Percentiles rank a stretch among this genome's conserved stretches.
Evolutionary conservation across 1,284 basidiomycete genomes (phyloP).

Genomic region (Ceratobasidium sp.): DNA sequence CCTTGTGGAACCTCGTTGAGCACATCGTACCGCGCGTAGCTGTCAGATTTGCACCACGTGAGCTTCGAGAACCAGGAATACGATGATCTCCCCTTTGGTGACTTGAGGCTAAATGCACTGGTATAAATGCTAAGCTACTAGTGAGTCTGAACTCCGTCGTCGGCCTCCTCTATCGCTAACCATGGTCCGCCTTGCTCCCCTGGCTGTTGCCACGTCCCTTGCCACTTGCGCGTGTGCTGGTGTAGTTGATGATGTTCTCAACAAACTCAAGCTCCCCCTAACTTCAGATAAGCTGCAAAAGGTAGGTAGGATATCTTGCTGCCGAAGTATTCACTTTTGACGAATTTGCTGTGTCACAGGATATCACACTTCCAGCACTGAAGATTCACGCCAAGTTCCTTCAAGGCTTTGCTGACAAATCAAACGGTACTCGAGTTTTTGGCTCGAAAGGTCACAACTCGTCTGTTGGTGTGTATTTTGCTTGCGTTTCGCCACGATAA

Average conservation of each 20-base stretch:
- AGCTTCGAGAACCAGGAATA: background rate
- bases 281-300: slow-evolving; percentile 30
- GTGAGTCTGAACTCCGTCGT: background rate
- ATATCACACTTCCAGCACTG: slow-evolving; percentile 17
- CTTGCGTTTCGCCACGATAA: too few relatives aligned
- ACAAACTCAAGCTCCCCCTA: slow-evolving; percentile 8
- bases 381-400: slow-evolving; percentile 29
- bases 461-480: slow-evolving; percentile 17
- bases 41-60: slow-evolving; percentile 10
- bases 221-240: slow-evolving; percentile 7
- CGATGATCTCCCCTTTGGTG: background rate
- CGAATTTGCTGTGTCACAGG: slow-evolving; percentile 6
- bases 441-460: slow-evolving; percentile 31
- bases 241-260: background rate
- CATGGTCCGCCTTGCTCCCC: slow-evolving; percentile 17
- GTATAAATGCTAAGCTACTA: slow-evolving; percentile 10
- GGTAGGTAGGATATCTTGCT: background rate
- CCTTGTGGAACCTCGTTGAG: slow-evolving; percentile 10
- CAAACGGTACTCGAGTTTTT: slow-evolving; percentile 32
- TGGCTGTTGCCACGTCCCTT: slow-evolving; percentile 16
- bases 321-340: background rate
- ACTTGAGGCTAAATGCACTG: background rate
- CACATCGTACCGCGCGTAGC: background rate
- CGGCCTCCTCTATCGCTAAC: background rate
- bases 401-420: slow-evolving; percentile 29